These are phyloP conservation scores for Neoarthrinium moseri DNA, from an alignment of 2,329 filamentous ascomycete species.

Conservation along the genomic window DNA sequence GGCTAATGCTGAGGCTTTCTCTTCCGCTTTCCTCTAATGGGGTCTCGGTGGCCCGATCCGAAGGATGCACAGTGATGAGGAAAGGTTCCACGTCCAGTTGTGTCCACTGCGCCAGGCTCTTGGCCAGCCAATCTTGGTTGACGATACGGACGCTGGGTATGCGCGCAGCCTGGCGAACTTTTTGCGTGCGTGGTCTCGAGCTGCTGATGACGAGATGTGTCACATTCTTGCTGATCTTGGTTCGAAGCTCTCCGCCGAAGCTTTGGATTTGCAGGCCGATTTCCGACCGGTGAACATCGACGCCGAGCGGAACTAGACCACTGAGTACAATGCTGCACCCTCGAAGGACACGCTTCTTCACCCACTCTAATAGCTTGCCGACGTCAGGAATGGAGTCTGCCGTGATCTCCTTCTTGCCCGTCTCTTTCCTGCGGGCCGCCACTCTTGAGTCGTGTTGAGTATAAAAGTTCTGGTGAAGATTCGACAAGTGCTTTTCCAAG, in stretches of 20 bases:
- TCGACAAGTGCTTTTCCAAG: constrained; percentile 72
- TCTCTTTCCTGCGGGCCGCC: constrained; percentile 39
- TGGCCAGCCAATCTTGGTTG: constrained; percentile 83
- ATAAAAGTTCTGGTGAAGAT: constrained; percentile 79
- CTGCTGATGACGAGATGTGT: constrained; percentile 75
- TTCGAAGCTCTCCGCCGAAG: constrained; percentile 71
- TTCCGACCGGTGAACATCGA: constrained; percentile 78
- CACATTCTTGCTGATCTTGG: constrained; percentile 58
- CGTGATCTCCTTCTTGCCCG: constrained; percentile 39
- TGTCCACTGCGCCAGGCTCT: constrained; percentile 82
- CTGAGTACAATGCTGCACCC: constrained; percentile 83
- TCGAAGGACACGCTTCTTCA: constrained; percentile 75
- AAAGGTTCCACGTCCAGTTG: constrained; percentile 77
- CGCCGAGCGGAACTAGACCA: constrained; percentile 81
- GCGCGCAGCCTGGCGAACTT: constrained; percentile 82
- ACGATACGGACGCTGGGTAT: constrained; percentile 86
- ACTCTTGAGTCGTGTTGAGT: constrained; percentile 70
- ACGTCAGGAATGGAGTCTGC: constrained; percentile 72
- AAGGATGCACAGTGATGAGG: constrained; percentile 70
- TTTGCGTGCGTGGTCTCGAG: constrained; percentile 76
- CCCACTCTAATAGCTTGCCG: constrained; percentile 75
- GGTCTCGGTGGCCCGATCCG: constrained; percentile 50
- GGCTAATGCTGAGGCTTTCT: constrained; percentile 31
- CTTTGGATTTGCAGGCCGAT: constrained; percentile 82
- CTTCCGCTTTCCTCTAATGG: constrained; percentile 25